Evolutionary conservation across 1,284 basidiomycete species (phyloP).

Genomic region (Amylostereum chailletii): DNA sequence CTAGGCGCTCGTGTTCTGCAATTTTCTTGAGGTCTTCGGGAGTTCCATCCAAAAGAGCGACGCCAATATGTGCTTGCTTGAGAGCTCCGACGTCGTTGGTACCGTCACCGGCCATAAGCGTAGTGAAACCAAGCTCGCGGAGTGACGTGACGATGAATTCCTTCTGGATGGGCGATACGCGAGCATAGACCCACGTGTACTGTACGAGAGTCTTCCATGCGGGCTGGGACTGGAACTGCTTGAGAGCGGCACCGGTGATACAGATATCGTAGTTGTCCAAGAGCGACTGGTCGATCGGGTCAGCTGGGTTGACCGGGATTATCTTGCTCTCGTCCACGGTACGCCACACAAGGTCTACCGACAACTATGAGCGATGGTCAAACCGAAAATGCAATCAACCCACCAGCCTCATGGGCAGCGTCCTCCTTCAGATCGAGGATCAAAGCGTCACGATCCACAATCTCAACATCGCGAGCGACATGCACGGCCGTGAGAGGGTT

Average conservation of each 20-base stretch:
- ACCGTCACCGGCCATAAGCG: constrained; percentile 95
- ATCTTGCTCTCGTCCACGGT: constrained; percentile 86
- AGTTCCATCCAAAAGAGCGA: constrained; percentile 87
- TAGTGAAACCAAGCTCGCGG: constrained; percentile 81
- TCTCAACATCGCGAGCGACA: constrained; percentile 90
- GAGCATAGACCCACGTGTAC: constrained; percentile 94
- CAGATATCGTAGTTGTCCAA: constrained; percentile 89
- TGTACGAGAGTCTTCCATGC: constrained; percentile 77
- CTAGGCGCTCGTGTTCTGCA: constrained; percentile 82
- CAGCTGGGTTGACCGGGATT: constrained; percentile 71
- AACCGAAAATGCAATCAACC: constrained; percentile 15
- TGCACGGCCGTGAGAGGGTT: constrained; percentile 93
- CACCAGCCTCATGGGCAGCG: constrained; percentile 57
- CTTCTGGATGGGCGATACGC: constrained; percentile 92
- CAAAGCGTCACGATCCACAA: constrained; percentile 87
- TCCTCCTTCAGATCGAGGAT: constrained; percentile 88
- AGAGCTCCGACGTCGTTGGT: constrained; percentile 96
- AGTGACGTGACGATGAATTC: constrained; percentile 87
- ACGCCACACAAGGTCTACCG: constrained; percentile 77
- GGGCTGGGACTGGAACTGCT: constrained; percentile 62
- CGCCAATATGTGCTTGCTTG: constrained; percentile 93
- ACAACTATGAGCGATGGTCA: not conserved
- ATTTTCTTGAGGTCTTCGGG: constrained; percentile 88
- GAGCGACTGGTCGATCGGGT: constrained; percentile 70
- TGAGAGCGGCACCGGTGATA: constrained; percentile 86